These are phyloP conservation scores for Plenodomus tracheiphilus DNA, from an alignment of 2,329 filamentous ascomycete species.

Conservation along the genomic window DNA sequence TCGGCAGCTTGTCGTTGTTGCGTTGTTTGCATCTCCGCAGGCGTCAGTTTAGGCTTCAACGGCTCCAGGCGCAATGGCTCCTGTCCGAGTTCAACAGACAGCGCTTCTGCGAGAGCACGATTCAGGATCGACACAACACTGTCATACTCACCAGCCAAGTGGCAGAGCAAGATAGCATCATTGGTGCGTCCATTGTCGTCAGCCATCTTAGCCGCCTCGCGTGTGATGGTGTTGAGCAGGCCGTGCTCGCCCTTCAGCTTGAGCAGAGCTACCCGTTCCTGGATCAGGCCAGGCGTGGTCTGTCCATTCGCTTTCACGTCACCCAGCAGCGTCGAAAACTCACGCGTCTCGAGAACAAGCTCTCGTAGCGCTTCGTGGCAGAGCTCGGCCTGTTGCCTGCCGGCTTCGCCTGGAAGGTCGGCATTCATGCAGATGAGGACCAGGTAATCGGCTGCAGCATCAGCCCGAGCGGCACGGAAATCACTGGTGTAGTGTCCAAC, in stretches of 20 bases:
- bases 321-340: constrained; percentile 91
- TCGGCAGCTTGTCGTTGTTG: constrained; percentile 22
- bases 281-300: constrained; percentile 83
- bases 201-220: constrained; percentile 87
- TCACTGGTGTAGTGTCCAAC: constrained; percentile 94
- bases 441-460: constrained; percentile 91
- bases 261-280: constrained; percentile 81
- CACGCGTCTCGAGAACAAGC: constrained; percentile 92
- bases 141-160: constrained; percentile 93
- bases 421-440: constrained; percentile 88
- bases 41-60: constrained; percentile 67
- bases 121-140: constrained; percentile 90
- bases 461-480: constrained; percentile 88
- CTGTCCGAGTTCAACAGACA: constrained; percentile 83
- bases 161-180: constrained; percentile 91
- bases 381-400: constrained; percentile 74
- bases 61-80: constrained; percentile 78
- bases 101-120: constrained; percentile 84
- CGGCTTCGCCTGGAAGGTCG: constrained; percentile 74
- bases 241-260: constrained; percentile 77
- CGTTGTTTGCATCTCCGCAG: constrained; percentile 37
- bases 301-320: constrained; percentile 86
- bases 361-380: constrained; percentile 94
- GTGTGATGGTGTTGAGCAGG: constrained; percentile 87
- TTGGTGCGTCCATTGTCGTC: constrained; percentile 93